A percentile compares a stretch with the other conserved stretches of the same genome.
Evolutionary conservation across 2,329 filamentous ascomycete genomes (phyloP).

Genomic region (Beauveria sp.): DNA sequence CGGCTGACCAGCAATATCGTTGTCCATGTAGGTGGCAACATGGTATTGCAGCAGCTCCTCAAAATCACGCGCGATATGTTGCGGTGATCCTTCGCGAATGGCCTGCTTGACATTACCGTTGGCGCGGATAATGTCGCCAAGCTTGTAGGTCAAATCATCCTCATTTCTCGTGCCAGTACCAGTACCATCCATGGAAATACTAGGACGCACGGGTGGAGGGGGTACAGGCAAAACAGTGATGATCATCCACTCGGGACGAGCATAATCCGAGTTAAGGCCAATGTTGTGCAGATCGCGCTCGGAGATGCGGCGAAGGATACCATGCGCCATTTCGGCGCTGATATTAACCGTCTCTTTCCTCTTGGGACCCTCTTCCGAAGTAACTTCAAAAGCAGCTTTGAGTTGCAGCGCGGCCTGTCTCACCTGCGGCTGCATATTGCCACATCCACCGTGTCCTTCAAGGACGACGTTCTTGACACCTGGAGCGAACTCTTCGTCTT

Average conservation of each 20-base stretch:
- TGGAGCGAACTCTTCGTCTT: constrained; percentile 60
- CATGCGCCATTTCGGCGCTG: constrained; percentile 75
- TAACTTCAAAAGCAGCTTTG: constrained; percentile 62
- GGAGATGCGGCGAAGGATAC: constrained; percentile 78
- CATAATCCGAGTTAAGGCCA: constrained; percentile 89
- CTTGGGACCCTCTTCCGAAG: constrained; percentile 60
- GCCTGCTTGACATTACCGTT: constrained; percentile 92
- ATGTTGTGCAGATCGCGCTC: constrained; percentile 77
- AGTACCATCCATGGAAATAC: constrained; percentile 94
- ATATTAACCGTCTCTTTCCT: constrained; percentile 74
- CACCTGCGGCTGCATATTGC: constrained; percentile 82
- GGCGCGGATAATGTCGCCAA: constrained; percentile 95
- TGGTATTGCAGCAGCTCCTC: constrained; percentile 92
- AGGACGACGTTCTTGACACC: constrained; percentile 44
- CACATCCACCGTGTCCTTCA: constrained; percentile 77
- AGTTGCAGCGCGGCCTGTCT: constrained; percentile 81
- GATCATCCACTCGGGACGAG: constrained; percentile 97
- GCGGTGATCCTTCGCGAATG: constrained; percentile 82
- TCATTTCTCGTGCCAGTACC: constrained; percentile 89
- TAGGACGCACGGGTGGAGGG: constrained; percentile 89
- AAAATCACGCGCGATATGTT: constrained; percentile 86
- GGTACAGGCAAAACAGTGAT: constrained; percentile 91
- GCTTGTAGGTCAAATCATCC: constrained; percentile 98
- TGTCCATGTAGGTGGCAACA: constrained; percentile 99
- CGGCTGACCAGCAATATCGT: constrained; percentile 92